Conservation (phyloP, 306 rosid species). For the Trifolium pratense region DNA sequence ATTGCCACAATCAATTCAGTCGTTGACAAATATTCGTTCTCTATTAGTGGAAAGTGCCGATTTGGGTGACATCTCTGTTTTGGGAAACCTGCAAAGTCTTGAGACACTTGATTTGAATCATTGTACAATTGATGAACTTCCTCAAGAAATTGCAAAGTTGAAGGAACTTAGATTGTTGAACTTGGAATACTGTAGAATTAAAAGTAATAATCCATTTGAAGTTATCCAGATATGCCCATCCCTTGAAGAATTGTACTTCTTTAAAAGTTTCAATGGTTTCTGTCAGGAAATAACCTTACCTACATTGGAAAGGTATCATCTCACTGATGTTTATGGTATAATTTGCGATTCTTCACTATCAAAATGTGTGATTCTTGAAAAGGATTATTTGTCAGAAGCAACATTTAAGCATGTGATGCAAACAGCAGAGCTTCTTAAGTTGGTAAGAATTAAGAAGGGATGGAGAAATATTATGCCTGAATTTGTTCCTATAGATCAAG, state of each 20-base stretch:
- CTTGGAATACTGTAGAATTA: accelerated
- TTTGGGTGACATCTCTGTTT: constrained; percentile 16
- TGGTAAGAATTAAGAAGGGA: background rate
- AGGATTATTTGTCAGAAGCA: background rate
- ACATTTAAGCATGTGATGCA: too few relatives aligned
- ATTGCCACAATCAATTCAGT: background rate
- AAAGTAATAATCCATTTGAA: background rate
- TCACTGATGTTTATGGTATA: background rate
- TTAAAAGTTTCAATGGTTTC: background rate
- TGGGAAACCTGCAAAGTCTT: background rate
- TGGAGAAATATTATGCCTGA: background rate
- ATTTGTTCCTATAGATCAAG: too few relatives aligned
- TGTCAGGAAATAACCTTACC: background rate
- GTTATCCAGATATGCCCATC: background rate
- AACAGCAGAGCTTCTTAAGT: background rate
- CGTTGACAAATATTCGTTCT: background rate
- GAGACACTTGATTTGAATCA: background rate
- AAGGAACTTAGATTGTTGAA: constrained; percentile 9
- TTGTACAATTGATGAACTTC: background rate
- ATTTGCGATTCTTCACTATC: background rate
- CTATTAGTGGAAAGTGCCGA: accelerated
- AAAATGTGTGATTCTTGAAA: background rate
- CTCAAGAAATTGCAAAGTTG: background rate
- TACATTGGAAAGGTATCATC: background rate
- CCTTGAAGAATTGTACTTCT: background rate